phyloP scores from a whole-genome alignment of 805 yeast genomes.

The Candida pini region DNA sequence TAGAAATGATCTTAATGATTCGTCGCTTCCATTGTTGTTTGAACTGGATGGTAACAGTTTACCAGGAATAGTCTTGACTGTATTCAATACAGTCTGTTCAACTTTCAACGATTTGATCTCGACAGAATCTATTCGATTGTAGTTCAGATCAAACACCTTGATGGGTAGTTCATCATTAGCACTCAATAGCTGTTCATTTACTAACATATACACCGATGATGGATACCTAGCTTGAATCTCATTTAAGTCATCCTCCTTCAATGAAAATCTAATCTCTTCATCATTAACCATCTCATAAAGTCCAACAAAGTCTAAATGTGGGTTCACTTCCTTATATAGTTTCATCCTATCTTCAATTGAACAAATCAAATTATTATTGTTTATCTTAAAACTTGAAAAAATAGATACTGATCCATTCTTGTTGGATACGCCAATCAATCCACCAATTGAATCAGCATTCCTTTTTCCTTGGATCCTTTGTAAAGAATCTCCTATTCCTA shows the following conservation, averaged over 20 bases:
- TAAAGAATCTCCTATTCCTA: too few relatives aligned
- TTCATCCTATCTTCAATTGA: constrained; percentile 7
- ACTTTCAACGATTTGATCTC: constrained; percentile 11
- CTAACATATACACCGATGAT: constrained; percentile 1
- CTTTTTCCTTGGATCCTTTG: too few relatives aligned
- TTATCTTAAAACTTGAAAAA: constrained; percentile 11
- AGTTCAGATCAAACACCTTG: too few relatives aligned
- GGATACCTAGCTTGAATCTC: background rate
- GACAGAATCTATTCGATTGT: background rate
- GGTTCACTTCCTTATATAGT: constrained; percentile 19
- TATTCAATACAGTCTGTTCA: constrained; percentile 12
- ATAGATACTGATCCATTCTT: constrained; percentile 4
- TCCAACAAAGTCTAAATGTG: constrained; percentile 22
- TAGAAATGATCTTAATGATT: too few relatives aligned
- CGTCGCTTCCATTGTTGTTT: too few relatives aligned
- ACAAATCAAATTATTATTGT: background rate
- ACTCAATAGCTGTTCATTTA: background rate
- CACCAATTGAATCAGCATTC: constrained; percentile 5
- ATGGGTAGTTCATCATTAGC: too few relatives aligned
- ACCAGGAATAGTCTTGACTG: constrained; percentile 2
- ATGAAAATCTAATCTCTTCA: background rate
- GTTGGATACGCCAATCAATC: constrained; percentile 11
- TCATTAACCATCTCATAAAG: constrained; percentile 10
- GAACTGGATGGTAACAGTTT: background rate
- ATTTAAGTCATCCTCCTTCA: background rate